Evolutionary conservation across 208 protist species (phyloP), one percentile per base, ranked within the genome.

Genomic region (Angomonas deanei): DNA sequence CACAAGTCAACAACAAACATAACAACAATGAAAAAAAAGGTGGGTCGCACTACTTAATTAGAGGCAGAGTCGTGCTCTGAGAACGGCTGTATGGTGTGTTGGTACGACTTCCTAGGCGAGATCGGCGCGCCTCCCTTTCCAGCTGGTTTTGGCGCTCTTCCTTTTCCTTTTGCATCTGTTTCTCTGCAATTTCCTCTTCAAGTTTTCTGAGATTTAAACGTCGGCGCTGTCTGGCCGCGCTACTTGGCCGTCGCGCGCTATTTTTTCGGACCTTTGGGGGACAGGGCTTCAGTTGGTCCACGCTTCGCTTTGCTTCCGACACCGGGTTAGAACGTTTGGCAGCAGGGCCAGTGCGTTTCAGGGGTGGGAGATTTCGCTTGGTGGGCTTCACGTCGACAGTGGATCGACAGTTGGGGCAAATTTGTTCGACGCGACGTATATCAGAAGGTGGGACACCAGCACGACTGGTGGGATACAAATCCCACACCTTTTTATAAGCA

Each of bases 401-500:
- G 11, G 8, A n/a, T 15, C 8, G 15, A 42, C 36, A 42, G 15
- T 8, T 42, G 15, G 36, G 36, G 36, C 36, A 42, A 42, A 42
- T 42, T 15, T 15, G 36, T 15, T 8, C 15, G 11, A 42, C 36
- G 36, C 8, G 36, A 42, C 36, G 8, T 42, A 8, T 15, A 8
- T 8, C 36, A 15, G 36, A 8, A 42, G 8, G 36, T 42, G n/a
- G n/a, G n/a, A n/a, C n/a, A n/a, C n/a, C n/a, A n/a, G n/a, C n/a
- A n/a, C 15, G 8, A 1, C 58, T 36, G 8, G 57, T 64, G 32
- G 62, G 66, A 55, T 85, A 89, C 11, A 89, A 57, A 30, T 67
- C 66, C 82, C 82, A 89, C 36, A 86, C 82, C 30, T 62, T 59
- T 3, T 57, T 66, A 42, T 78, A 86, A 38, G 76, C 65, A 26